Percentiles rank a stretch among this genome's conserved stretches.
Evolutionary conservation across 805 yeast species (phyloP).

Genomic region (Yarrowia phangngaensis): DNA sequence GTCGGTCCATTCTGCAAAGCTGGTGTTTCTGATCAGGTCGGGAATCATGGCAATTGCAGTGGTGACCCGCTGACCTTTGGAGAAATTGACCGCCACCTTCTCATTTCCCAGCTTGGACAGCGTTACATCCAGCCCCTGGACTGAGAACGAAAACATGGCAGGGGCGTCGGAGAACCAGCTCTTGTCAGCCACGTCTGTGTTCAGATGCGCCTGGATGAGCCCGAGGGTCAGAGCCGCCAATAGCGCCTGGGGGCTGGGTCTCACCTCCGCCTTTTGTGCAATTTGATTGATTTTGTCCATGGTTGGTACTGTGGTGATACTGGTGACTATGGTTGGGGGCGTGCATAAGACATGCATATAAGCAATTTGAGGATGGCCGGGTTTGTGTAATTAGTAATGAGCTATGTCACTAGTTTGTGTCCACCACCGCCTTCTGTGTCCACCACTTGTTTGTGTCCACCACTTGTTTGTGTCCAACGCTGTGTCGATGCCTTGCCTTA

Average conservation of each 20-base stretch:
- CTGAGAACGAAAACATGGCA: constrained; percentile 5
- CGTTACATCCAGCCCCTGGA: constrained; percentile 15
- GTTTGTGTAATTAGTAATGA: too few relatives aligned
- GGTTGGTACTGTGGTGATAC: neutral
- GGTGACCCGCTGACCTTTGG: constrained; percentile 23
- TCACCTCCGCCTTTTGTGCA: constrained; percentile 4
- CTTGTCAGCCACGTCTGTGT: constrained; percentile 6
- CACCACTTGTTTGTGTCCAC: too few relatives aligned
- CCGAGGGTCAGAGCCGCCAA: constrained; percentile 16
- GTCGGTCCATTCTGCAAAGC: constrained; percentile 4
- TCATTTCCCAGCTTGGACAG: constrained; percentile 19
- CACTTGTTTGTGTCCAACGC: too few relatives aligned
- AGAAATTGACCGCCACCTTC: constrained; percentile 19
- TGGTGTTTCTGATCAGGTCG: constrained; percentile 10
- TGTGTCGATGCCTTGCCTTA: too few relatives aligned
- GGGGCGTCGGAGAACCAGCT: constrained; percentile 22
- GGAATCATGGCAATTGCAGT: constrained; percentile 19
- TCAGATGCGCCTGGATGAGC: constrained; percentile 9
- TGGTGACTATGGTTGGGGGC: constrained; percentile 32
- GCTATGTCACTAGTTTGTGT: too few relatives aligned
- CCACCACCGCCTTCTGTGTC: too few relatives aligned
- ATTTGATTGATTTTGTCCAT: constrained; percentile 23
- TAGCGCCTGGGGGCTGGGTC: constrained; percentile 15
- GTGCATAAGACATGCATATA: constrained; percentile 31
- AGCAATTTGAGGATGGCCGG: constrained; percentile 30